Evolutionary conservation across 495 filamentous ascomycete species (phyloP).

Genomic region (Trypethelium eluteriae): DNA sequence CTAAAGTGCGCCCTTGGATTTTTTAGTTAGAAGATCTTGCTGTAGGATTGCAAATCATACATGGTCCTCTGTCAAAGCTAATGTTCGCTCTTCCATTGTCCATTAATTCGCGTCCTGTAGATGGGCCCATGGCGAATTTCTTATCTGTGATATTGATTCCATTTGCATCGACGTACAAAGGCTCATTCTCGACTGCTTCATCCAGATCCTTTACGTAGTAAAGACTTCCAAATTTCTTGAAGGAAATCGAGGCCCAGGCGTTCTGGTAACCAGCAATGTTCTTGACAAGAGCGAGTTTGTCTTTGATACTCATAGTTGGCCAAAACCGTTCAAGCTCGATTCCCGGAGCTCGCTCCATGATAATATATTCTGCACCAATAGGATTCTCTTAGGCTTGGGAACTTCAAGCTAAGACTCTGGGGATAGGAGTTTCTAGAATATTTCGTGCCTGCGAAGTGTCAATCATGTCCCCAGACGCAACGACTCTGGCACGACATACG

Average conservation of each 20-base stretch:
- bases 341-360: slow-evolving; percentile 34
- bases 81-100: neutral
- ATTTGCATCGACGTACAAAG: neutral
- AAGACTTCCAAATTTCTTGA: slow-evolving; percentile 17
- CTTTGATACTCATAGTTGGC: slow-evolving; percentile 22
- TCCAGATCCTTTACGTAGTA: neutral
- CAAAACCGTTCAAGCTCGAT: slow-evolving; percentile 24
- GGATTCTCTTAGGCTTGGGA: slow-evolving; percentile 24
- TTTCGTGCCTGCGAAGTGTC: neutral
- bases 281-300: slow-evolving; percentile 28
- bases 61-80: neutral
- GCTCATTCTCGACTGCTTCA: neutral
- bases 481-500: slow-evolving; percentile 24
- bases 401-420: slow-evolving; percentile 31
- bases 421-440: slow-evolving; percentile 25
- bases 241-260: slow-evolving; percentile 23
- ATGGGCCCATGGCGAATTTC: neutral
- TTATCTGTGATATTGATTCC: neutral
- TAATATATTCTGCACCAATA: slow-evolving; percentile 37
- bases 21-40: too few relatives aligned
- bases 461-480: neutral
- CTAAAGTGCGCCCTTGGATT: neutral
- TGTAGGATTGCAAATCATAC: neutral
- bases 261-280: slow-evolving; percentile 30
- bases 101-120: neutral